phyloP scores from a whole-genome alignment of 768 basidiomycete species.

The Tricholoma bakamatsutake region DNA sequence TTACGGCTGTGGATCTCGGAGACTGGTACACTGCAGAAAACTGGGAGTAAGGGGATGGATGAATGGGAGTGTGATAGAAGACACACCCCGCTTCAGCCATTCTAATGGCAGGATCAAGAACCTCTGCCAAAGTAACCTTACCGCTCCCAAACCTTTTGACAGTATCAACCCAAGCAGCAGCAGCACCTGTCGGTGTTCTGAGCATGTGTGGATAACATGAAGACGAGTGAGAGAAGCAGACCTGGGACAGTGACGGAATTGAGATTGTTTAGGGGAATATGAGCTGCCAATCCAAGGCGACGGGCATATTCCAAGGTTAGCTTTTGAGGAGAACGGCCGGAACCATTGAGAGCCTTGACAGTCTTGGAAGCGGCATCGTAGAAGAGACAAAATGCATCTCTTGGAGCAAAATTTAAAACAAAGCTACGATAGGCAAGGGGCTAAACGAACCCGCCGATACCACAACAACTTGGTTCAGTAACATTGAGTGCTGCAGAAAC shows the following conservation, averaged over 20 bases:
- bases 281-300: conserved; percentile 59
- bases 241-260: conserved; percentile 93
- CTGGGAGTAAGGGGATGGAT: not conserved
- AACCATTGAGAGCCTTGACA: conserved; percentile 89
- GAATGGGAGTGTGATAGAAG: not conserved
- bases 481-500: conserved; percentile 90
- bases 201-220: not conserved
- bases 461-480: conserved; percentile 82
- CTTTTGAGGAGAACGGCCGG: conserved; percentile 79
- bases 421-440: conserved; percentile 8
- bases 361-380: conserved; percentile 78
- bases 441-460: conserved; percentile 76
- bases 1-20: conserved; percentile 70
- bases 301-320: conserved; percentile 71
- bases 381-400: conserved; percentile 91
- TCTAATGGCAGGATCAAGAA: conserved; percentile 84
- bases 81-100: conserved; percentile 86
- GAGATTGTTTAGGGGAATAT: conserved; percentile 75
- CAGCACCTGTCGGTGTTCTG: conserved; percentile 54
- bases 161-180: conserved; percentile 93
- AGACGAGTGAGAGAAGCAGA: conserved; percentile 13
- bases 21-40: conserved; percentile 64
- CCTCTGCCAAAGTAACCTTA: conserved; percentile 52
- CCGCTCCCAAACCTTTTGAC: conserved; percentile 80
- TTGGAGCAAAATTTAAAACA: conserved; percentile 20